Conservation (phyloP, 148 eudicot genomes). For the Polygonum aviculare region DNA sequence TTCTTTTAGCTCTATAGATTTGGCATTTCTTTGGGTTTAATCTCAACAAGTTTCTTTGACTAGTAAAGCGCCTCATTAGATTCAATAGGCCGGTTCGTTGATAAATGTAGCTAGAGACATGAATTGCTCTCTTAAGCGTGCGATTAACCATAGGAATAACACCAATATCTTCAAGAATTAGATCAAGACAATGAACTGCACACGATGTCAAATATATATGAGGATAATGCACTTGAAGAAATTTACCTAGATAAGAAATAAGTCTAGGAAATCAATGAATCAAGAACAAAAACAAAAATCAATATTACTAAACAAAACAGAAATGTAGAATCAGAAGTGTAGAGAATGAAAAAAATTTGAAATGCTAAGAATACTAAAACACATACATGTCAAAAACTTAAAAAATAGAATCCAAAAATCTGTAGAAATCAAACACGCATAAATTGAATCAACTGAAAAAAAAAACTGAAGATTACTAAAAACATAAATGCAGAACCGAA, state of each 20-base stretch:
- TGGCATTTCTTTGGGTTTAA: no score
- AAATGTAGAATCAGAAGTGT: no score
- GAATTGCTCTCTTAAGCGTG: not conserved
- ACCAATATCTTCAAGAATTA: not conserved
- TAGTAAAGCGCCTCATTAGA: not conserved
- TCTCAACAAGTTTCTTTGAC: not conserved
- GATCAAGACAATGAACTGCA: not conserved
- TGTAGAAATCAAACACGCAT: no score
- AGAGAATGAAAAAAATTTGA: no score
- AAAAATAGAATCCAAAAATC: no score
- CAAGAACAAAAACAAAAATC: not conserved
- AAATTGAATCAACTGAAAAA: no score
- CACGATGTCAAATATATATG: not conserved
- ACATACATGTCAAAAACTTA: no score
- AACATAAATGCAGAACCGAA: no score
- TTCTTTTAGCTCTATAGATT: no score
- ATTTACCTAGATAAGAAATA: not conserved
- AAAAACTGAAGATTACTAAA: no score
- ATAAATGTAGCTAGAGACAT: not conserved
- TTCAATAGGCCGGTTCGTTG: not conserved
- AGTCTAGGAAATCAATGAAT: no score
- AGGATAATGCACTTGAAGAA: not conserved
- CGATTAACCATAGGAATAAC: not conserved
- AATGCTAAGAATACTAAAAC: no score
- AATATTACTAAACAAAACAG: not conserved